These are phyloP conservation scores for Cryptococcus sp. DNA, from an alignment of 1,284 basidiomycete species.

Conservation along the genomic window DNA sequence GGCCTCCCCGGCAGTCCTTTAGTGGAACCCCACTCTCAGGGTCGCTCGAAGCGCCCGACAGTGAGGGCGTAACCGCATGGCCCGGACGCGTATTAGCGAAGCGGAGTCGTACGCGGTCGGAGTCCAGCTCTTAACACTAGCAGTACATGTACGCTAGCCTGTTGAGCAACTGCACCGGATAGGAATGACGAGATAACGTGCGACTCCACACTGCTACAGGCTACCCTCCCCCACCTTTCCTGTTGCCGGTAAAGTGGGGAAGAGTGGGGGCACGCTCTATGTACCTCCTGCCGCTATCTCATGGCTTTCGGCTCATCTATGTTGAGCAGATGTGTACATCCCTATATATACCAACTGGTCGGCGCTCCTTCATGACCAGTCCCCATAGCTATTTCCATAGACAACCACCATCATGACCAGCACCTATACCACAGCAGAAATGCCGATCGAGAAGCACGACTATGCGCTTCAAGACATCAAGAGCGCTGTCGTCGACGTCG, in stretches of 20 bases:
- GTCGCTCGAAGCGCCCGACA: not conserved
- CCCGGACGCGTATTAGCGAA: too few species aligned
- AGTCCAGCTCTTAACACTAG: too few species aligned
- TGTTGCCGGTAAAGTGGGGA: not conserved
- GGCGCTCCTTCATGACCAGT: not conserved
- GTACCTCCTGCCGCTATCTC: not conserved
- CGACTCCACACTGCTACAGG: not conserved
- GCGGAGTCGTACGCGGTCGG: not conserved
- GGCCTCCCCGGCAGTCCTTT: too few species aligned
- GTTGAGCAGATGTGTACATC: not conserved
- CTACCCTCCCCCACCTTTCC: not conserved
- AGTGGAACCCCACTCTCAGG: not conserved
- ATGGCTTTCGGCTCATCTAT: not conserved
- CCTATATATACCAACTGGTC: not conserved
- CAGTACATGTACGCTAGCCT: not conserved
- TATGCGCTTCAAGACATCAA: too few species aligned
- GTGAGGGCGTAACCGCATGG: not conserved
- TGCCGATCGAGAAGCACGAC: not conserved
- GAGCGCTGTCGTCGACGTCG: not conserved
- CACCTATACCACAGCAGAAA: not conserved
- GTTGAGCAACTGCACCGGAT: not conserved
- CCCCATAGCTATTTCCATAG: not conserved
- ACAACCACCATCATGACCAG: not conserved
- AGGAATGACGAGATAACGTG: not conserved
- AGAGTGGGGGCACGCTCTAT: not conserved